phyloP scores from a whole-genome alignment of 2,329 filamentous ascomycete genomes.

The Stagonosporopsis chrysanthemi region DNA sequence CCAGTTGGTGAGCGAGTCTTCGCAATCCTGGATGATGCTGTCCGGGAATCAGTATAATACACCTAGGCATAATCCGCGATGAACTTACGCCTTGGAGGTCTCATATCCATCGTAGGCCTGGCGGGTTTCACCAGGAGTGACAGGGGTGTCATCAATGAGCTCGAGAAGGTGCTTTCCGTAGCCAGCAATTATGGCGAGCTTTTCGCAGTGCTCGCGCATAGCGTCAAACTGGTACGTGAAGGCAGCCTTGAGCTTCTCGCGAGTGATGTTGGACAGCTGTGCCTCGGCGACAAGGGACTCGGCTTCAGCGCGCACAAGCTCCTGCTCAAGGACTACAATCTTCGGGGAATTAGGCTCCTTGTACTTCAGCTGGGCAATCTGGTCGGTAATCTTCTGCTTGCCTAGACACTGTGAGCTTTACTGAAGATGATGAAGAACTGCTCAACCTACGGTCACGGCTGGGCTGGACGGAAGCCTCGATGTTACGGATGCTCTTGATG shows the following conservation, averaged over 20 bases:
- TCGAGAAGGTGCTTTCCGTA: constrained; percentile 99
- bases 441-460: constrained; percentile 84
- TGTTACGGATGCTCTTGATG: constrained; percentile 99
- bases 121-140: constrained; percentile 95
- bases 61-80: not conserved
- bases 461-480: constrained; percentile 96
- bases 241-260: constrained; percentile 98
- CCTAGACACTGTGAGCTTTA: constrained; percentile 58
- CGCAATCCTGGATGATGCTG: constrained; percentile 97
- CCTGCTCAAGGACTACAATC: constrained; percentile 97
- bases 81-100: constrained; percentile 80
- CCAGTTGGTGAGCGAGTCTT: constrained; percentile 97
- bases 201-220: constrained; percentile 95
- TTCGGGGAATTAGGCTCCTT: constrained; percentile 98
- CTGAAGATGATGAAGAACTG: not conserved
- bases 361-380: constrained; percentile 99
- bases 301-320: constrained; percentile 96
- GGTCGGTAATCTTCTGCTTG: constrained; percentile 99
- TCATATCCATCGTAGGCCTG: constrained; percentile 98
- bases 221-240: constrained; percentile 99
- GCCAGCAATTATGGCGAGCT: constrained; percentile 95
- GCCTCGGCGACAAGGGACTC: constrained; percentile 99
- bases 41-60: constrained; percentile 25
- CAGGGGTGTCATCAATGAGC: constrained; percentile 93
- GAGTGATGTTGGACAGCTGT: constrained; percentile 98